Conservation (phyloP, 768 basidiomycete species). For the Macrolepiota dolichaula region DNA sequence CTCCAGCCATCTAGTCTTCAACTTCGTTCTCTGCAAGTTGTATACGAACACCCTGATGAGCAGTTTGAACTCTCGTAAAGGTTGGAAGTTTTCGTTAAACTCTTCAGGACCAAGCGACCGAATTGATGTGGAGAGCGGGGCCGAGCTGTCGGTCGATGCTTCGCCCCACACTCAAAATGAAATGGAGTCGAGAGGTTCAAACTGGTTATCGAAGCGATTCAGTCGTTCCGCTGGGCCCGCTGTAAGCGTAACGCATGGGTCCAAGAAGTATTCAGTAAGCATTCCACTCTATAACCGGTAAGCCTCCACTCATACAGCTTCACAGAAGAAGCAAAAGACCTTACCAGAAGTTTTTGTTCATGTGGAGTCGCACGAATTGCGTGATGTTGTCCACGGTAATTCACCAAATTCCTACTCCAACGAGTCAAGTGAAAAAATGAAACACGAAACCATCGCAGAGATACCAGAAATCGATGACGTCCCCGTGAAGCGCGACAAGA, state of each 20-base stretch:
- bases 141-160: background rate
- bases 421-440: background rate
- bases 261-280: background rate
- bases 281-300: background rate
- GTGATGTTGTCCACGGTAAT: constrained; percentile 3
- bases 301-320: background rate
- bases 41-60: constrained; percentile 41
- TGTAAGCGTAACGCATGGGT: background rate
- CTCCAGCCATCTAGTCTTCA: constrained; percentile 33
- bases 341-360: constrained; percentile 19
- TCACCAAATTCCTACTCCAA: background rate
- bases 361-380: constrained; percentile 19
- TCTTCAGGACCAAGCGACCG: background rate
- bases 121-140: background rate
- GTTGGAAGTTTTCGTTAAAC: constrained; percentile 21
- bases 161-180: background rate
- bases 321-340: background rate
- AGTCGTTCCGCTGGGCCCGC: background rate
- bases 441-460: background rate
- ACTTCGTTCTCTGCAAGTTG: constrained; percentile 36
- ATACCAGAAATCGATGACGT: background rate
- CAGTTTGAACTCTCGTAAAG: constrained; percentile 29
- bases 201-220: background rate
- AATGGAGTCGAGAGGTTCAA: background rate
- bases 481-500: background rate